A percentile compares a stretch with the other conserved stretches of the same genome.
phyloP scores from a whole-genome alignment of 371 early-diverging fungal species.

The Mucor sp. region DNA sequence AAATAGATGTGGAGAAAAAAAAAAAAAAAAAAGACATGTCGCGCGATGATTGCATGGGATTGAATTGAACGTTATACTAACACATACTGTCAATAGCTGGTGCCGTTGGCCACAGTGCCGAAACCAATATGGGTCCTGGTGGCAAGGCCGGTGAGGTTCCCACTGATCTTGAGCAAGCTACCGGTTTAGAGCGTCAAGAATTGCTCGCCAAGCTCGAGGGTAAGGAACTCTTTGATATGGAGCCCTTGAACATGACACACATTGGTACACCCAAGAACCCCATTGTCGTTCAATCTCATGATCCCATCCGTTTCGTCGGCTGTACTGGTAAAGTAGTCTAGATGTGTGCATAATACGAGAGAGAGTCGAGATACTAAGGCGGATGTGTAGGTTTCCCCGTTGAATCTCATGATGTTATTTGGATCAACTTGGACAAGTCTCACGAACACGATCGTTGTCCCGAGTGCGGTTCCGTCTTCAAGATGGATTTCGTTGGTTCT shows the following conservation, averaged over 20 bases:
- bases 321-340: conserved; percentile 80
- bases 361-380: background rate
- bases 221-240: conserved; percentile 87
- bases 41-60: background rate
- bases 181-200: conserved; percentile 93
- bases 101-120: conserved; percentile 43
- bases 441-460: conserved; percentile 93
- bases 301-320: conserved; percentile 85
- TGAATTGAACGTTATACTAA: background rate
- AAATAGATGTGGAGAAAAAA: background rate
- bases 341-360: background rate
- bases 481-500: conserved; percentile 58
- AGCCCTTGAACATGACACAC: conserved; percentile 76
- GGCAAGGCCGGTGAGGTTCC: conserved; percentile 68
- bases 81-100: conserved; percentile 20
- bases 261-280: conserved; percentile 87
- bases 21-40: background rate
- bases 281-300: conserved; percentile 83
- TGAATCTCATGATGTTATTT: conserved; percentile 86
- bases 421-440: conserved; percentile 76
- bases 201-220: conserved; percentile 83
- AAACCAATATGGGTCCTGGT: conserved; percentile 72
- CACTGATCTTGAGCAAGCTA: conserved; percentile 89
- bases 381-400: conserved; percentile 73
- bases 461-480: conserved; percentile 91